phyloP scores from a whole-genome alignment of 768 basidiomycete species.

The Chalciporus sphaerocephalus region DNA sequence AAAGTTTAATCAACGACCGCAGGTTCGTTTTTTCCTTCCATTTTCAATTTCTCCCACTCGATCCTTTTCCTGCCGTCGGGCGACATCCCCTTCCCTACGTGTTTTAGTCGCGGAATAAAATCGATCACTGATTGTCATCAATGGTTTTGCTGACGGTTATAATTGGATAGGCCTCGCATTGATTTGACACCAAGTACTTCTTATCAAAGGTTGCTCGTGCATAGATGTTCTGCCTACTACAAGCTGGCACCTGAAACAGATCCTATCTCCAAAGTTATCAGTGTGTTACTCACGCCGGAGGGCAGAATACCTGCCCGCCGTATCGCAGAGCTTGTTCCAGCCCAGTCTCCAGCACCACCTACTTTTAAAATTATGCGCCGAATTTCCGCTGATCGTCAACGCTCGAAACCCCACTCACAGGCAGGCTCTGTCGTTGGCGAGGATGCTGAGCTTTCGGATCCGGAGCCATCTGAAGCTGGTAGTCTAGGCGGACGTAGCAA shows the following conservation, averaged over 20 bases:
- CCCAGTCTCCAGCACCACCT: conserved; percentile 64
- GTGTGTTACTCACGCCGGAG: conserved; percentile 52
- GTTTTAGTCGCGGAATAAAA: neutral
- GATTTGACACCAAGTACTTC: conserved; percentile 69
- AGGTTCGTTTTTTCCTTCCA: conserved; percentile 43
- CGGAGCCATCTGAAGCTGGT: conserved; percentile 77
- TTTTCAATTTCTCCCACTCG: neutral
- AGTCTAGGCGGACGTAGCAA: conserved; percentile 69
- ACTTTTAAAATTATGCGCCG: conserved; percentile 88
- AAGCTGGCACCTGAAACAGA: conserved; percentile 70
- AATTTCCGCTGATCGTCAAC: conserved; percentile 47
- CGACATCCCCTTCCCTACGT: conserved; percentile 2
- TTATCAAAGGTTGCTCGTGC: conserved; percentile 82
- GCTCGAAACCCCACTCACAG: conserved; percentile 61
- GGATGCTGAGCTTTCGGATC: conserved; percentile 72
- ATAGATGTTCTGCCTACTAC: conserved; percentile 82
- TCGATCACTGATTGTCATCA: neutral
- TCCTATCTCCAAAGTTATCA: conserved; percentile 56
- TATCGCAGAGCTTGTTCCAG: conserved; percentile 73
- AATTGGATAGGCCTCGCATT: conserved; percentile 48
- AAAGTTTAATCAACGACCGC: conserved; percentile 69
- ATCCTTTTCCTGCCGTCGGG: conserved; percentile 5
- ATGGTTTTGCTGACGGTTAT: conserved; percentile 21
- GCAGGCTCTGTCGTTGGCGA: conserved; percentile 70
- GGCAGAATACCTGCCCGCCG: conserved; percentile 70